Evolutionary conservation across 306 rosid species (phyloP).

Genomic region (Hylodesmum podocarpum): DNA sequence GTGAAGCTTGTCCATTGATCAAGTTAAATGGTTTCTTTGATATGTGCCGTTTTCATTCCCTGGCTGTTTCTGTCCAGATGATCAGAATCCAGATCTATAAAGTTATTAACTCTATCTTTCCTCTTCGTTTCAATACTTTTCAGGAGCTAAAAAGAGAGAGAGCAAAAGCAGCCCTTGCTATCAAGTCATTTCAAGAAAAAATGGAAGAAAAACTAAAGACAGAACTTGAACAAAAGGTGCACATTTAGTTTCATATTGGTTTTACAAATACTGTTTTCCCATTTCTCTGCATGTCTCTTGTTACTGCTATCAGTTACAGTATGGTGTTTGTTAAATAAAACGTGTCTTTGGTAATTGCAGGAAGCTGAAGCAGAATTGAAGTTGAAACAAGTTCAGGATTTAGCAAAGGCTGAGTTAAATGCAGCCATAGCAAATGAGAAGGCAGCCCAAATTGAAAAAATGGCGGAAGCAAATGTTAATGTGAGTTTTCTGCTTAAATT

Average conservation of each 20-base stretch:
- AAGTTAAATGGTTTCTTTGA: slow-evolving; percentile 9
- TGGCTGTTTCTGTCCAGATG: slow-evolving; percentile 1
- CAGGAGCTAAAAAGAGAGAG: slow-evolving; percentile 90
- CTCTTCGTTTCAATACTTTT: slow-evolving; percentile 10
- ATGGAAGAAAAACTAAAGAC: slow-evolving; percentile 74
- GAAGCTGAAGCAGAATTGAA: slow-evolving; percentile 63
- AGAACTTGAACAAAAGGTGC: slow-evolving; percentile 87
- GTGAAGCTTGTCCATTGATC: slow-evolving; percentile 8
- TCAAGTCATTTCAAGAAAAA: slow-evolving; percentile 79
- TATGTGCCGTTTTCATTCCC: slow-evolving; percentile 16
- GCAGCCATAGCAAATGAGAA: slow-evolving; percentile 86
- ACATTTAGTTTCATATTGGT: slow-evolving; percentile 25
- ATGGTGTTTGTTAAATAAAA: slow-evolving; percentile 29
- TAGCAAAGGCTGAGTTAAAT: slow-evolving; percentile 78
- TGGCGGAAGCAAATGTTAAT: slow-evolving; percentile 86
- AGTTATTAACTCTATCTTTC: not conserved
- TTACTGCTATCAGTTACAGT: slow-evolving; percentile 13
- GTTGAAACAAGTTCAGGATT: slow-evolving; percentile 56
- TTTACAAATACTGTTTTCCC: slow-evolving; percentile 7
- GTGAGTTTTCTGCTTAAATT: slow-evolving; percentile 55
- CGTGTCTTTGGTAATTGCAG: slow-evolving; percentile 51
- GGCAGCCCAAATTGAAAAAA: slow-evolving; percentile 84
- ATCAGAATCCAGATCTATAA: not conserved
- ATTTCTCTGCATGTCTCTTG: not conserved
- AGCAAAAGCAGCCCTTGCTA: slow-evolving; percentile 82